Percentiles rank a stretch among this genome's conserved stretches.
Conservation (phyloP, 2,329 filamentous ascomycete genomes). For the Epichloe coenophiala region DNA sequence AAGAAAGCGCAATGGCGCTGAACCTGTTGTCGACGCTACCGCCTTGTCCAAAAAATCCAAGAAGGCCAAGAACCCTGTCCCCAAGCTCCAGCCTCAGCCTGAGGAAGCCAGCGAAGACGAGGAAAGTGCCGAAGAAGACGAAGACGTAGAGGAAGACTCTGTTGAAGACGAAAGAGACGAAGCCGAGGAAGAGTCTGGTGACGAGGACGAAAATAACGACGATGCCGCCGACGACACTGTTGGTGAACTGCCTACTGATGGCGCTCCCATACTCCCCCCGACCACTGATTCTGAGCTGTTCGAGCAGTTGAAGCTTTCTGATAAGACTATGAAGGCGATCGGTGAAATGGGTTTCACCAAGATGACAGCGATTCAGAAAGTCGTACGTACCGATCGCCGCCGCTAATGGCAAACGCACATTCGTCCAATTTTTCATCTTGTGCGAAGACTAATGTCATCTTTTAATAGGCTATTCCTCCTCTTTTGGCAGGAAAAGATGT, state of each 20-base stretch:
- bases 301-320: slow-evolving; percentile 69
- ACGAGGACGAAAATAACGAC: slow-evolving; percentile 9
- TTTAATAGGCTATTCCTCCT: slow-evolving; percentile 59
- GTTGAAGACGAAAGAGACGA: slow-evolving; percentile 15
- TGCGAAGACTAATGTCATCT: not conserved
- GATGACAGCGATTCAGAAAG: slow-evolving; percentile 90
- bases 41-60: slow-evolving; percentile 23
- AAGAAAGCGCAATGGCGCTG: slow-evolving; percentile 29
- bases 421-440: not conserved
- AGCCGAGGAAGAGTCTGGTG: slow-evolving; percentile 11
- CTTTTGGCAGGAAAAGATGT: slow-evolving; percentile 83
- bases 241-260: slow-evolving; percentile 23
- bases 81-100: slow-evolving; percentile 14
- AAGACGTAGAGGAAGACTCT: slow-evolving; percentile 11
- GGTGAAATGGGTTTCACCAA: slow-evolving; percentile 82
- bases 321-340: slow-evolving; percentile 80
- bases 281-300: slow-evolving; percentile 57
- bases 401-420: not conserved
- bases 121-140: slow-evolving; percentile 16
- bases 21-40: slow-evolving; percentile 13
- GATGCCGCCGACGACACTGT: slow-evolving; percentile 14
- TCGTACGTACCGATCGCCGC: slow-evolving; percentile 20
- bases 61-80: slow-evolving; percentile 26
- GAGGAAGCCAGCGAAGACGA: slow-evolving; percentile 16
- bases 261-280: slow-evolving; percentile 37